A percentile compares a stretch with the other conserved stretches of the same genome.
phyloP scores from a whole-genome alignment of 2,329 filamentous ascomycete species.

The Hymenoscyphus scutula region DNA sequence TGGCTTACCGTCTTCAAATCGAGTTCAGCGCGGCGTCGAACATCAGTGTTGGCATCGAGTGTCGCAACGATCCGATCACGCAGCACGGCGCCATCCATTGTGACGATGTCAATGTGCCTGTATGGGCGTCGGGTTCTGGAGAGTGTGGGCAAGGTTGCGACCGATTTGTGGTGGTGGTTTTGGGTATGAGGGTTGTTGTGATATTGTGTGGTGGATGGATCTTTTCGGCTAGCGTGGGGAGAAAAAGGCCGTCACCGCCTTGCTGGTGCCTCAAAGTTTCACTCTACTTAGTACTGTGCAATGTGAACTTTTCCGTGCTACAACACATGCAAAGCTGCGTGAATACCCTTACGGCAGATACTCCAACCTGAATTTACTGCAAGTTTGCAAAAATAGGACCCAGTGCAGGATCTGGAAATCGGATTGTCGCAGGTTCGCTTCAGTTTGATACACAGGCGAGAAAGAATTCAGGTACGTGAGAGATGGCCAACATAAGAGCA shows the following conservation, averaged over 20 bases:
- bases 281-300: neutral
- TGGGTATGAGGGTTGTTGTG: neutral
- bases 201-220: constrained; percentile 2
- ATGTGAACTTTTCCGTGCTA: neutral
- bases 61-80: constrained; percentile 75
- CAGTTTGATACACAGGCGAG: neutral
- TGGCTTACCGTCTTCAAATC: constrained; percentile 74
- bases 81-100: constrained; percentile 73
- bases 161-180: constrained; percentile 10
- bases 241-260: neutral
- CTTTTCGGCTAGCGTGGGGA: neutral
- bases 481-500: neutral
- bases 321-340: neutral
- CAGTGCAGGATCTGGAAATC: neutral
- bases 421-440: neutral
- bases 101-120: constrained; percentile 20
- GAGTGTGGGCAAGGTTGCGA: constrained; percentile 16
- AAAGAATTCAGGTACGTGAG: neutral
- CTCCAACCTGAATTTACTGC: neutral
- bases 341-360: neutral
- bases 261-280: neutral
- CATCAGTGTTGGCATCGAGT: constrained; percentile 71
- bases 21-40: constrained; percentile 72
- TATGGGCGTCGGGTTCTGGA: constrained; percentile 1
- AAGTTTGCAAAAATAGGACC: neutral